Evolutionary conservation across 208 protist genomes (phyloP).

Genomic region (Lotmaria passim): DNA sequence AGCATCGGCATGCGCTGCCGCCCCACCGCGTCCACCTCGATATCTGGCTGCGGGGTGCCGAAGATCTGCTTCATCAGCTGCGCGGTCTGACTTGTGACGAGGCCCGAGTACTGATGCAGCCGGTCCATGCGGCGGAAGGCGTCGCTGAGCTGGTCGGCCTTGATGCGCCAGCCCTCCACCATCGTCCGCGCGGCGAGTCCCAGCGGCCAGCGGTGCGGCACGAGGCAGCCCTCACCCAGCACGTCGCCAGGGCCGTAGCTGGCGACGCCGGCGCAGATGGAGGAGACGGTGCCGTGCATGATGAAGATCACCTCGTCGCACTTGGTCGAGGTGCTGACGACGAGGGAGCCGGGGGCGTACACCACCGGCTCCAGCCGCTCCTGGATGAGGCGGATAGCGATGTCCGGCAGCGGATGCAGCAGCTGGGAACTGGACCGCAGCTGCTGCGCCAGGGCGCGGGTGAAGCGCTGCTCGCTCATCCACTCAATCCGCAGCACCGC

Average conservation of each 20-base stretch:
- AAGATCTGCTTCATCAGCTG: conserved; percentile 79
- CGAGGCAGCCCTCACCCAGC: conserved; percentile 80
- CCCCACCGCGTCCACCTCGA: conserved; percentile 67
- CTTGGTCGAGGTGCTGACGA: conserved; percentile 73
- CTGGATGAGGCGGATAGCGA: conserved; percentile 80
- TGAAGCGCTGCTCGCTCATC: conserved; percentile 86
- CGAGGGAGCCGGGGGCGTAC: conserved; percentile 66
- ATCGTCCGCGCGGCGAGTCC: conserved; percentile 75
- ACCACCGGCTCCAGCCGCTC: conserved; percentile 86
- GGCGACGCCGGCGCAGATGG: conserved; percentile 67
- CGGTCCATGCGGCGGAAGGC: conserved; percentile 69
- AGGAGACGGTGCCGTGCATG: conserved; percentile 64
- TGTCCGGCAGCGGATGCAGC: conserved; percentile 59
- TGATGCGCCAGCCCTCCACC: conserved; percentile 89
- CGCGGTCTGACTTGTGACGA: conserved; percentile 54
- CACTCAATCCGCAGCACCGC: conserved; percentile 84
- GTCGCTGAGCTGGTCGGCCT: conserved; percentile 57
- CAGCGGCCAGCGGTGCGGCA: conserved; percentile 85
- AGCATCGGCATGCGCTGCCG: conserved; percentile 79
- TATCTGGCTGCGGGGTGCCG: conserved; percentile 56
- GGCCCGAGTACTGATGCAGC: conserved; percentile 74
- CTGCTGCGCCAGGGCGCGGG: conserved; percentile 56
- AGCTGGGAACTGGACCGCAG: conserved; percentile 71
- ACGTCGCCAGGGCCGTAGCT: conserved; percentile 77
- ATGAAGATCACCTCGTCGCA: conserved; percentile 81